phyloP scores from a whole-genome alignment of 2,329 filamentous ascomycete genomes.

The Hypocrella siamensis region DNA sequence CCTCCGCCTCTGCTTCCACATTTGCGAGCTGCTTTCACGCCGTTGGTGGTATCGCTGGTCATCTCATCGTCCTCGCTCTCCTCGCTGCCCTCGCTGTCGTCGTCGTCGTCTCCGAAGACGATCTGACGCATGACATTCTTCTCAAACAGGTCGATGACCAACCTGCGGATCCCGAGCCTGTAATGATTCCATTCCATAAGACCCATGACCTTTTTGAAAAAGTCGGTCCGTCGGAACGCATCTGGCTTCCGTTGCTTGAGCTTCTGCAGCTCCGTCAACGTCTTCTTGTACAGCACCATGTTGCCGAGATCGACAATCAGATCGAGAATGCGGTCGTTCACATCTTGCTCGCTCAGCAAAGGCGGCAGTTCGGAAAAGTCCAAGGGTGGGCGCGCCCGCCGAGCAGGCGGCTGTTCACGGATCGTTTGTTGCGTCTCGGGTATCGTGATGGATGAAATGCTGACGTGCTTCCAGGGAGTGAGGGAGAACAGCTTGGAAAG shows the following conservation, averaged over 20 bases:
- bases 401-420: slow-evolving; percentile 23
- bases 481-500: slow-evolving; percentile 67
- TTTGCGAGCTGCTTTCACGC: no score
- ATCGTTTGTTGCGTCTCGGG: slow-evolving; percentile 38
- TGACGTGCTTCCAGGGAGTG: slow-evolving; percentile 38
- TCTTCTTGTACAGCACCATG: slow-evolving; percentile 79
- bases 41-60: no score
- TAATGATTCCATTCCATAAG: slow-evolving; percentile 84
- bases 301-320: slow-evolving; percentile 82
- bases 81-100: slow-evolving; percentile 41
- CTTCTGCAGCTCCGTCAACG: slow-evolving; percentile 65
- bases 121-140: slow-evolving; percentile 74
- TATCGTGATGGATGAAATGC: slow-evolving; percentile 28
- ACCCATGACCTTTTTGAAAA: slow-evolving; percentile 76
- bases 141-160: slow-evolving; percentile 89
- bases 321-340: slow-evolving; percentile 69
- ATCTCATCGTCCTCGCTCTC: no score
- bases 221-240: slow-evolving; percentile 56
- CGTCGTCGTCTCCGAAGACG: slow-evolving; percentile 54
- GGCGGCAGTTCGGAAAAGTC: slow-evolving; percentile 23
- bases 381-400: slow-evolving; percentile 24
- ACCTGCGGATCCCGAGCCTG: slow-evolving; percentile 69
- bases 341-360: slow-evolving; percentile 41
- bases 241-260: slow-evolving; percentile 61
- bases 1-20: no score